Evolutionary conservation across 2,329 filamentous ascomycete genomes (phyloP).

Genomic region (Lanzia echinophila): DNA sequence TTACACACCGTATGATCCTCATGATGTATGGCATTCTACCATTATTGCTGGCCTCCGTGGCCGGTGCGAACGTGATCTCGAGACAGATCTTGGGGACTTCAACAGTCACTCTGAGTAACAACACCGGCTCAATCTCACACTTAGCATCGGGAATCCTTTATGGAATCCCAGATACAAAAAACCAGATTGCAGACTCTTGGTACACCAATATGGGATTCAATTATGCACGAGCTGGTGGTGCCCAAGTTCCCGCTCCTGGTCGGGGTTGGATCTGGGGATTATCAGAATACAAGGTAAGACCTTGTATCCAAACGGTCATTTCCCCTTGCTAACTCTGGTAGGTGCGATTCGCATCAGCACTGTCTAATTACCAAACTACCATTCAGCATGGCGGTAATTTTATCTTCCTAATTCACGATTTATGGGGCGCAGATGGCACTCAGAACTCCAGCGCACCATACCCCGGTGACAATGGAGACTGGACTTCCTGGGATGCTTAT

Average conservation of each 20-base stretch:
- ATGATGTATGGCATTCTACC: too few relatives aligned
- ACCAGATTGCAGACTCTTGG: slow-evolving; percentile 34
- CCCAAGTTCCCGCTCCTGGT: slow-evolving; percentile 30
- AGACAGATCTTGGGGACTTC: too few relatives aligned
- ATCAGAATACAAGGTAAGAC: slow-evolving; percentile 24
- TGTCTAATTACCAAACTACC: slow-evolving; percentile 40
- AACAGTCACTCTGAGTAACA: slow-evolving; percentile 15
- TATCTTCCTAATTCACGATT: slow-evolving; percentile 40
- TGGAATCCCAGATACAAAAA: slow-evolving; percentile 34
- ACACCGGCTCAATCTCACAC: slow-evolving; percentile 27
- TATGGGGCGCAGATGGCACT: slow-evolving; percentile 43
- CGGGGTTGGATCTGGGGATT: slow-evolving; percentile 36
- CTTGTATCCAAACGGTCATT: not conserved
- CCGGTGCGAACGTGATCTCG: too few relatives aligned
- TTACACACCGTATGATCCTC: too few relatives aligned
- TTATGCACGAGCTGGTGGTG: slow-evolving; percentile 36
- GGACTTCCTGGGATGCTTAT: slow-evolving; percentile 39
- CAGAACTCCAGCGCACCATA: slow-evolving; percentile 33
- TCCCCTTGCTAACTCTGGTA: slow-evolving; percentile 1
- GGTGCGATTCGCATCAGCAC: slow-evolving; percentile 36
- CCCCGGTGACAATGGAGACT: slow-evolving; percentile 45
- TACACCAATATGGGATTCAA: slow-evolving; percentile 36
- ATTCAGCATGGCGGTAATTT: slow-evolving; percentile 38
- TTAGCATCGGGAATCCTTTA: slow-evolving; percentile 38
- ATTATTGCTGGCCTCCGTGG: too few relatives aligned